Evolutionary conservation across 2,329 filamentous ascomycete genomes (phyloP).

Genomic region (Mycogone perniciosa): DNA sequence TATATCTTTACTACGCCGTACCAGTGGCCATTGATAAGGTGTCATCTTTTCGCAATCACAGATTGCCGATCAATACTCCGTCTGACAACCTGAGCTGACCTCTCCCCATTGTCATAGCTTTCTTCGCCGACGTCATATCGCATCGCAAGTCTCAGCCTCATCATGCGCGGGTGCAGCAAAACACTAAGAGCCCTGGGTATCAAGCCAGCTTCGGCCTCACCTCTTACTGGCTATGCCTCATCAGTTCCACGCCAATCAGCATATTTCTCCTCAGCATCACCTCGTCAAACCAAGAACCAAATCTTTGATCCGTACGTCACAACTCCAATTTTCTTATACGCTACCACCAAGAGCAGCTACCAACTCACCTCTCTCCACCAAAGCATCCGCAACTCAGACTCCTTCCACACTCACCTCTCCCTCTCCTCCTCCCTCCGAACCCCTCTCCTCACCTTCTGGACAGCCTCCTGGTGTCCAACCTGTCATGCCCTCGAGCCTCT

Average conservation of each 20-base stretch:
- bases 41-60: too few relatives aligned
- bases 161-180: too few relatives aligned
- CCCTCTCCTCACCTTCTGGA: conserved; percentile 57
- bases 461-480: conserved; percentile 50
- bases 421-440: conserved; percentile 46
- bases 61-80: too few relatives aligned
- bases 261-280: conserved; percentile 9
- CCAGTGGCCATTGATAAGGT: too few relatives aligned
- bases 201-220: too few relatives aligned
- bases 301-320: conserved; percentile 15
- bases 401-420: conserved; percentile 50
- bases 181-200: too few relatives aligned
- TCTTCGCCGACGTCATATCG: too few relatives aligned
- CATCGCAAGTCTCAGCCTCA: too few relatives aligned
- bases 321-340: background rate
- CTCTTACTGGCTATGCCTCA: background rate
- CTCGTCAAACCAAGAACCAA: conserved; percentile 16
- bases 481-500: conserved; percentile 47
- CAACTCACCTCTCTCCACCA: background rate
- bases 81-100: too few relatives aligned
- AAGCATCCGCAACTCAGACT: conserved; percentile 49
- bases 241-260: background rate
- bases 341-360: background rate
- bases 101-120: too few relatives aligned
- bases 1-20: too few relatives aligned